Conservation (phyloP, 192 early-diverging fungal species). For the Backusella psychrophila region DNA sequence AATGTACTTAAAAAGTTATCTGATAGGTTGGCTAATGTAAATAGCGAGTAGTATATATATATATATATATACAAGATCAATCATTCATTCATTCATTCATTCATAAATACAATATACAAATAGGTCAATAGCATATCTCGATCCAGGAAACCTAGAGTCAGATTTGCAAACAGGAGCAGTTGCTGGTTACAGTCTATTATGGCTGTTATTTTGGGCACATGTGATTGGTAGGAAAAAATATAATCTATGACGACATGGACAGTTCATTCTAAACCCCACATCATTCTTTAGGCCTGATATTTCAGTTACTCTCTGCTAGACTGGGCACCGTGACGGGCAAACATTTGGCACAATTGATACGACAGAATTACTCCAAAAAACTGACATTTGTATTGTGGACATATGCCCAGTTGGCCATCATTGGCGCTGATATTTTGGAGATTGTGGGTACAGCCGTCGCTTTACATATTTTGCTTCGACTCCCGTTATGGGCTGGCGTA, state of each 20-base stretch:
- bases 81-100: too few species aligned
- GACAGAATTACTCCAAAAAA: conserved; percentile 45
- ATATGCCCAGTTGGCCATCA: conserved; percentile 63
- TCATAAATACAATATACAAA: neutral
- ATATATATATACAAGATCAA: too few species aligned
- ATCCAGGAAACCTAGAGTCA: conserved; percentile 69
- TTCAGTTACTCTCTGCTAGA: conserved; percentile 59
- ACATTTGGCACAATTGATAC: conserved; percentile 59
- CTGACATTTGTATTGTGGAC: conserved; percentile 53
- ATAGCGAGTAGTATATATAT: too few species aligned
- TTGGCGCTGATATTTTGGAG: conserved; percentile 70
- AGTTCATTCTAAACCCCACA: neutral
- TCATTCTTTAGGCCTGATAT: conserved; percentile 40
- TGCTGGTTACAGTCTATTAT: conserved; percentile 63
- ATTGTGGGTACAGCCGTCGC: conserved; percentile 93
- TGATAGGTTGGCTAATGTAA: conserved; percentile 16
- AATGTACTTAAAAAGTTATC: neutral
- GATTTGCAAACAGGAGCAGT: conserved; percentile 68
- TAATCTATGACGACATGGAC: neutral
- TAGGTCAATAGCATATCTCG: conserved; percentile 68
- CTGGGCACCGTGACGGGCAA: conserved; percentile 64
- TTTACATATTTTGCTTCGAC: conserved; percentile 70
- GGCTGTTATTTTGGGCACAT: conserved; percentile 65
- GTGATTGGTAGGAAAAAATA: conserved; percentile 39
- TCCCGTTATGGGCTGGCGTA: conserved; percentile 73